These are phyloP conservation scores for Leishmania braziliensis DNA, from an alignment of 208 protist species.

Conservation along the genomic window DNA sequence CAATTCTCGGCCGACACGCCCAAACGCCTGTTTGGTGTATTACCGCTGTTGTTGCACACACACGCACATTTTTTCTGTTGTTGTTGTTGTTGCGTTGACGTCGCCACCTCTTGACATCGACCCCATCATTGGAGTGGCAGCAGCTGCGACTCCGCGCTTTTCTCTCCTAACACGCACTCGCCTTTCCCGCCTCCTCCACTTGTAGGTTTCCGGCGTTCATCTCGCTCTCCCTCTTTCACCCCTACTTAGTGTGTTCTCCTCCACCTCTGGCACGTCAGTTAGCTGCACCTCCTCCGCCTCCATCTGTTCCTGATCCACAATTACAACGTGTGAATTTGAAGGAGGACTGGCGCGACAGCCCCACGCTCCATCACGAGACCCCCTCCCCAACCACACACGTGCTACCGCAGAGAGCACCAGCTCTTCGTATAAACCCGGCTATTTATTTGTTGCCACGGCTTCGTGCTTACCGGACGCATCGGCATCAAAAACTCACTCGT, in stretches of 20 bases:
- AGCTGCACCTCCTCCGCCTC: not conserved
- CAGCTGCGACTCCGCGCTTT: no score
- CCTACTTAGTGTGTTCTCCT: not conserved
- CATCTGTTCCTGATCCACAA: not conserved
- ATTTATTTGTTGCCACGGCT: not conserved
- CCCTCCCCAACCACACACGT: no score
- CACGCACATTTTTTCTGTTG: no score
- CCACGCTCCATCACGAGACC: not conserved
- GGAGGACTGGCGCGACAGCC: not conserved
- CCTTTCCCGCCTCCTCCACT: no score
- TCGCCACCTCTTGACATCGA: no score
- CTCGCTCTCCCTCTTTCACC: no score
- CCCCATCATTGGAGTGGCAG: no score
- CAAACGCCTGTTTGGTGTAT: not conserved
- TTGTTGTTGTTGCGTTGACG: no score
- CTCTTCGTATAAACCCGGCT: not conserved
- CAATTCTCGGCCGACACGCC: no score
- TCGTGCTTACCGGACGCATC: not conserved
- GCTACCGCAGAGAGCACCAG: not conserved
- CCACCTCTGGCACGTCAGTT: not conserved
- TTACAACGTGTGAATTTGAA: not conserved
- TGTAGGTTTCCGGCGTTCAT: no score
- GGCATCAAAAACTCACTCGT: not conserved
- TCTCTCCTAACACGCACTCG: not conserved
- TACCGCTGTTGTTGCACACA: not conserved